Conservation (phyloP, 148 eudicot genomes). For the Agrostemma githago region DNA sequence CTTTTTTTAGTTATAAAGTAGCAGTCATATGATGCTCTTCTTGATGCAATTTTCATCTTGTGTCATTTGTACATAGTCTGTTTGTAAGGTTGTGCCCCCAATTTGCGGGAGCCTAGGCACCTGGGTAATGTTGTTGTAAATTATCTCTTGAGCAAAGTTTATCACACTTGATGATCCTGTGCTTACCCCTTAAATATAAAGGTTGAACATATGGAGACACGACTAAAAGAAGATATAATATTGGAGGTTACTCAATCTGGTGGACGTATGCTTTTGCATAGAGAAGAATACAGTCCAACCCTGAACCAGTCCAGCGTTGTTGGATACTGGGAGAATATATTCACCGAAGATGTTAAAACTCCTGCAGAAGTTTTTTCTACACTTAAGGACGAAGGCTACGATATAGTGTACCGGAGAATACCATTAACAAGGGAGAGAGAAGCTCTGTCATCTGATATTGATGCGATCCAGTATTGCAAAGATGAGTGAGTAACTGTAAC, state of each 20-base stretch:
- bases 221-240: conserved; percentile 89
- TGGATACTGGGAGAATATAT: conserved; percentile 94
- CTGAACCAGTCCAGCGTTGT: conserved; percentile 65
- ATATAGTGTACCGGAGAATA: conserved; percentile 62
- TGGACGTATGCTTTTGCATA: conserved; percentile 96
- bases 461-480: conserved; percentile 70
- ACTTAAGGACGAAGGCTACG: conserved; percentile 60
- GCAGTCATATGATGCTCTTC: too few relatives aligned
- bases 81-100: too few relatives aligned
- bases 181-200: conserved; percentile 30
- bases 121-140: not conserved
- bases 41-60: too few relatives aligned
- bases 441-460: conserved; percentile 82
- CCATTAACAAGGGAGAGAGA: conserved; percentile 93
- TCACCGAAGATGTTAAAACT: conserved; percentile 73
- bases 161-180: conserved; percentile 8
- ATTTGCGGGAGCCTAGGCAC: too few relatives aligned
- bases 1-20: too few relatives aligned
- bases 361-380: conserved; percentile 83
- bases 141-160: conserved; percentile 2
- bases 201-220: conserved; percentile 95
- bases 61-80: too few relatives aligned
- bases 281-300: conserved; percentile 78
- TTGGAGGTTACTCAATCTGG: conserved; percentile 70
- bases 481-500: conserved; percentile 61